Conservation (phyloP, 148 eudicot species). For the Rhododendron williamsianum region DNA sequence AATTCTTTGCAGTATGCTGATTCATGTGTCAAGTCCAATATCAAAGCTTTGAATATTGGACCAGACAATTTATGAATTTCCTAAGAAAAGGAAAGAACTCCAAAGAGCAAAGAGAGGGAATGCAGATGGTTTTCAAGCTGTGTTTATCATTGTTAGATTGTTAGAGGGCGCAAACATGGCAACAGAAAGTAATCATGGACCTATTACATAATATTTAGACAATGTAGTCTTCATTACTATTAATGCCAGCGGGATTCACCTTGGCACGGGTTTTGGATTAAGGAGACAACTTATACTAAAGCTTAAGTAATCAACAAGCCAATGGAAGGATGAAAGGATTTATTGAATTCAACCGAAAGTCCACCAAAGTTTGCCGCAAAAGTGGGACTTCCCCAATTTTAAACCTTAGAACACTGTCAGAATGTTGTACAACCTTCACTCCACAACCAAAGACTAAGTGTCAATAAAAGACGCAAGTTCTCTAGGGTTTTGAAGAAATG, state of each 20-base stretch:
- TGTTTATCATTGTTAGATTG: neutral
- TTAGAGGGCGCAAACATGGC: neutral
- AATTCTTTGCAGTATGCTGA: neutral
- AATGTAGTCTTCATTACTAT: neutral
- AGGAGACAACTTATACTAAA: neutral
- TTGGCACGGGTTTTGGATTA: neutral
- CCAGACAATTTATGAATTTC: neutral
- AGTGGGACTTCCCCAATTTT: neutral
- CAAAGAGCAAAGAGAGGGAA: neutral
- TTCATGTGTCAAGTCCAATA: neutral
- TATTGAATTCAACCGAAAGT: neutral
- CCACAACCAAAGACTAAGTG: neutral
- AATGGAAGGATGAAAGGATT: neutral
- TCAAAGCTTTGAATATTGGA: neutral
- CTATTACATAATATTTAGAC: neutral
- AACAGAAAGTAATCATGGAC: constrained; percentile 3
- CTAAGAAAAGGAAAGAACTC: neutral
- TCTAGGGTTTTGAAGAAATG: neutral
- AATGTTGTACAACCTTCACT: neutral
- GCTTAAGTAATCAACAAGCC: neutral
- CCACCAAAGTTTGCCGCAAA: neutral
- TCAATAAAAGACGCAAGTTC: neutral
- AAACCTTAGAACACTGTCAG: neutral
- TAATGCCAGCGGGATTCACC: neutral
- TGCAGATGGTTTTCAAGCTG: neutral